Evolutionary conservation across 768 basidiomycete genomes (phyloP), one percentile per base, ranked within the genome.

Genomic region (Hygrocybe punicea): DNA sequence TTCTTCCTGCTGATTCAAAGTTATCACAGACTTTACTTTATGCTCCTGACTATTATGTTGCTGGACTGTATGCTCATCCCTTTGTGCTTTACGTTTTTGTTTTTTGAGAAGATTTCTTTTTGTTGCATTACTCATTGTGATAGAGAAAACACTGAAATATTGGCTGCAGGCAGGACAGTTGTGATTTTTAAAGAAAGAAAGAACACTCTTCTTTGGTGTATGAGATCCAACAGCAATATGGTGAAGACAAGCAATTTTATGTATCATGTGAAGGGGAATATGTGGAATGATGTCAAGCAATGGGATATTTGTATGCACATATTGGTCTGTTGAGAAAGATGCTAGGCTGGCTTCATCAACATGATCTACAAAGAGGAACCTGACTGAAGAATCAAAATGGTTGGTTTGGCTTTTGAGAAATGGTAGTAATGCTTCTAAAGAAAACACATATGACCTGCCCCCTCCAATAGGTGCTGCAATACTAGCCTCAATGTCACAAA

Each of bases 1-100:
- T 59, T 42, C 62, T 62, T 1, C 62, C 63, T 1, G 63, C 59
- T 58, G 62, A 64, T 2, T 59, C 62, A 7, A 55, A 53, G 49
- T 62, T 59, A 25, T 56, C 42, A 42, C 55, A 55, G 10, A 14
- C 35, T 29, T 58, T 23, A 57, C 11, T 52, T 16, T 14, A 17
- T 21, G 3, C 23, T 29, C 19, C 25, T 48, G 13, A 29, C 14
- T 29, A 23, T 14, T 25, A n/a, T 29, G 16, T 48, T 17, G 19
- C 23, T 21, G 14, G 40, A 42, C 16, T 21, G 11, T 21, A 42
- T 16, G 19, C 40, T 42, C 19, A 29, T 42, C 19, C 40, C 29
- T 29, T 29, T 29, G 29, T 29, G 29, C 29, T 29, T 42, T 42
- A 21, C 25, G 17, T 11, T 29, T 9, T n/a, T n/a, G 16, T 13